Evolutionary conservation across 148 eudicot genomes (phyloP).

Genomic region (Agrostemma githago): DNA sequence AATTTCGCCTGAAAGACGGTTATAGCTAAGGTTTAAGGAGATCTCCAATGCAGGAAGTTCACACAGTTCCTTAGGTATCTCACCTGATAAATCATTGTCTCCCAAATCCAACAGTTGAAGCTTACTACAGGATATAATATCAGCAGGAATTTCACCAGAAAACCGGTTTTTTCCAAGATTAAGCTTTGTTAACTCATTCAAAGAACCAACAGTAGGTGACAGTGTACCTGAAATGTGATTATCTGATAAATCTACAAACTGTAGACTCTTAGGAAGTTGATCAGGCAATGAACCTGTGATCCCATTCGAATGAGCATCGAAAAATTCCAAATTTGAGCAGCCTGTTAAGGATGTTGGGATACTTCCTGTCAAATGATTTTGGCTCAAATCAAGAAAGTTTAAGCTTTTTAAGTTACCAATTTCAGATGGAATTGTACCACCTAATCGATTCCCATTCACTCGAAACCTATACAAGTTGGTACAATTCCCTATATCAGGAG

Average conservation of each 20-base stretch:
- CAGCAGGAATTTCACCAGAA: slow-evolving; percentile 69
- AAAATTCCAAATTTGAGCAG: slow-evolving; percentile 66
- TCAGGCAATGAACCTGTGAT: slow-evolving; percentile 58
- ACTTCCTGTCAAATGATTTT: slow-evolving; percentile 57
- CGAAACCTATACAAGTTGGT: slow-evolving; percentile 77
- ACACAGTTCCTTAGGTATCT: slow-evolving; percentile 77
- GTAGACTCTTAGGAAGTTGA: slow-evolving; percentile 66
- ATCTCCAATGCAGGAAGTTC: slow-evolving; percentile 79
- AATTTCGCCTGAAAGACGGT: slow-evolving; percentile 63
- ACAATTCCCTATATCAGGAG: slow-evolving; percentile 76
- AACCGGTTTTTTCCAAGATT: slow-evolving; percentile 63
- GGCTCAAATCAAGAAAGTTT: slow-evolving; percentile 78
- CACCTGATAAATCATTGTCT: slow-evolving; percentile 67
- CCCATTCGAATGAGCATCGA: slow-evolving; percentile 80
- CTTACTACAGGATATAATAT: slow-evolving; percentile 68
- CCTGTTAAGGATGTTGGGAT: slow-evolving; percentile 65
- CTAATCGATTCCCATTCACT: slow-evolving; percentile 57
- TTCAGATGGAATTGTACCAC: slow-evolving; percentile 84
- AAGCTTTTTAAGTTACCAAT: slow-evolving; percentile 61
- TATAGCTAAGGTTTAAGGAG: slow-evolving; percentile 77
- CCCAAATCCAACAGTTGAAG: slow-evolving; percentile 80
- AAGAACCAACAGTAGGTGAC: slow-evolving; percentile 49
- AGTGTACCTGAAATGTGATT: slow-evolving; percentile 61
- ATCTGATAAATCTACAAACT: slow-evolving; percentile 74
- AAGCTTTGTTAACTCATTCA: slow-evolving; percentile 70